Evolutionary conservation across 2,329 filamentous ascomycete species (phyloP), one percentile per base, ranked within the genome.

Genomic region (Dactylellina haptotyla): DNA sequence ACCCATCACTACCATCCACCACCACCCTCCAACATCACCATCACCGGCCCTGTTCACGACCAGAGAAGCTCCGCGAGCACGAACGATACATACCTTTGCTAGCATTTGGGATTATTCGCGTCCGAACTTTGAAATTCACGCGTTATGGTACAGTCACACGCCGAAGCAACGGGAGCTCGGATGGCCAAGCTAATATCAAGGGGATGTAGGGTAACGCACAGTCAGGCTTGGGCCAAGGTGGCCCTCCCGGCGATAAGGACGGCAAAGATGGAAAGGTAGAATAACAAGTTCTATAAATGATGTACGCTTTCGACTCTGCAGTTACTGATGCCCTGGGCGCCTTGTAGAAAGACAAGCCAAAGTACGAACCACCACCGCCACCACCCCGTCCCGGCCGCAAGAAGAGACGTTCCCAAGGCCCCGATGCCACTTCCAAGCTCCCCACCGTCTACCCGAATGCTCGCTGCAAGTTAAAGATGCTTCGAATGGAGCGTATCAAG

Each of bases 401-500:
- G 90, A 99, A 99, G 91, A 94, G 93, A 87, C 97, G 92, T 89
- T 87, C 88, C 54, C 93, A 90, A 72, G 95, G 95, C 59, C 93
- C 92, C 75, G 97, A 94, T 82, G 93, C 95, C 57, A 92, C 95
- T 16, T 92, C 94, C 69, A 99, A 99, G 84, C 89, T 99, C 25
- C 95, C 95, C 28, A 88, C 92, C 77, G 89, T 99, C 81, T 97
- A 92, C 81, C 95, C 95, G 65, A 98, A 93, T 56, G 95, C 94
- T 78, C 89, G 95, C 85, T 99, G 95, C 87, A 99, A 99, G 85
- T 87, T 99, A 78, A 89, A 94, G 78, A 92, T 98, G 76, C 87
- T 99, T 72, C 92, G 95, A 79, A 97, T 99, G 95, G 95, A 99
- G 84, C 90, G 95, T 80, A 93, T 98, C 79, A 96, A 99, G 84